Conservation (phyloP, 2,329 filamentous ascomycete genomes). For the Paecilomyces niveus region DNA sequence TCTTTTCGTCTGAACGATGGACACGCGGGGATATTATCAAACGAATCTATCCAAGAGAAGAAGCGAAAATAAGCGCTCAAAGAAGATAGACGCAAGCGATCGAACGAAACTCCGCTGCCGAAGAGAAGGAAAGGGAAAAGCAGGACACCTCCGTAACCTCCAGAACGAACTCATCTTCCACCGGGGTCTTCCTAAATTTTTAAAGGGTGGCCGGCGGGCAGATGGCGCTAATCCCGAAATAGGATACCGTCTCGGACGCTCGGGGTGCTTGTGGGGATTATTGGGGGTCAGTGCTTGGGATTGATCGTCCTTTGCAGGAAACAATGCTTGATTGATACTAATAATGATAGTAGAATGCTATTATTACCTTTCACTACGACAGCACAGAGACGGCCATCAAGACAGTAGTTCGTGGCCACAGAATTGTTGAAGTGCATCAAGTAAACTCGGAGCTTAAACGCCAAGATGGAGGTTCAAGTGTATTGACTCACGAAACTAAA, state of each 20-base stretch:
- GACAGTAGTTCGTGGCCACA: background rate
- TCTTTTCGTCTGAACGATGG: constrained; percentile 11
- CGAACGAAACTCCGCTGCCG: constrained; percentile 5
- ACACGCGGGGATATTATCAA: background rate
- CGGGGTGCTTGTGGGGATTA: background rate
- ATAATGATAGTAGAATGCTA: background rate
- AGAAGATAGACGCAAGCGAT: background rate
- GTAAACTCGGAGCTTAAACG: background rate
- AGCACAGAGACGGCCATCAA: background rate
- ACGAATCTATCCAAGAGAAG: background rate
- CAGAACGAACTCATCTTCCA: background rate
- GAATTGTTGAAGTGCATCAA: no score
- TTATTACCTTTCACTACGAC: background rate
- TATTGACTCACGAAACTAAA: background rate
- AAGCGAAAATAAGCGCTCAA: background rate
- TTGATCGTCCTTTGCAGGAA: background rate
- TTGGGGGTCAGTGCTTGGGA: background rate
- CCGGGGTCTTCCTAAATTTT: background rate
- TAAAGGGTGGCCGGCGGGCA: background rate
- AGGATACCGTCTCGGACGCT: background rate
- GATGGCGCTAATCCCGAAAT: background rate
- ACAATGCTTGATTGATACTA: background rate
- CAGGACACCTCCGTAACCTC: background rate
- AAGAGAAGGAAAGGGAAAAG: constrained; percentile 7
- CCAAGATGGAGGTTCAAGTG: background rate